A percentile compares a stretch with the other conserved stretches of the same genome.
These are phyloP conservation scores for Imleria badia DNA, from an alignment of 768 basidiomycete genomes.

Conservation along the genomic window DNA sequence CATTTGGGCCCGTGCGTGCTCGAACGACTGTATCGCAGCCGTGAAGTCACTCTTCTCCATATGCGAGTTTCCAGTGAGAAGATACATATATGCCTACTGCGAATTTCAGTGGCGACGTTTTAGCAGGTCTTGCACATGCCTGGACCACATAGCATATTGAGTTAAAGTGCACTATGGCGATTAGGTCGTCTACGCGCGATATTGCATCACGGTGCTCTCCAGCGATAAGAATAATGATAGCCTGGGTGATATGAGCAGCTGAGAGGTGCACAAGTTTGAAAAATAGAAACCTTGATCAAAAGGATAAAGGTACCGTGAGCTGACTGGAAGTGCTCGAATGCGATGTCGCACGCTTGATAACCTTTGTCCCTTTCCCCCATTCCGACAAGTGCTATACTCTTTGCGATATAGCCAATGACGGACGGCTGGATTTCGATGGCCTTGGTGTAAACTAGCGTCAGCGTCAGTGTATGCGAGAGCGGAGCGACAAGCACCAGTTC, in stretches of 20 bases:
- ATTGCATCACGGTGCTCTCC: not conserved
- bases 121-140: not conserved
- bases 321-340: not conserved
- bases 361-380: not conserved
- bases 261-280: not conserved
- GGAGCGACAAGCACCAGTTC: not conserved
- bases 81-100: not conserved
- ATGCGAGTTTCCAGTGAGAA: not conserved
- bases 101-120: not conserved
- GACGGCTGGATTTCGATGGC: not conserved
- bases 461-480: no score
- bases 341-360: not conserved
- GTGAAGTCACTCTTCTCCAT: not conserved
- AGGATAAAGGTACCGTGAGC: not conserved
- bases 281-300: not conserved
- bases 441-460: not conserved
- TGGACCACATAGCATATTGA: not conserved
- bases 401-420: not conserved
- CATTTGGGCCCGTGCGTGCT: not conserved
- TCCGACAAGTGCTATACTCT: not conserved
- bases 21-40: not conserved
- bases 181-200: not conserved
- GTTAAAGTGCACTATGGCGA: not conserved
- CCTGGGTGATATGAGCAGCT: not conserved
- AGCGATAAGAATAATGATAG: not conserved